Percentiles rank a stretch among this genome's conserved stretches.
phyloP scores from a whole-genome alignment of 495 filamentous ascomycete genomes.

The Bacidia rubella region DNA sequence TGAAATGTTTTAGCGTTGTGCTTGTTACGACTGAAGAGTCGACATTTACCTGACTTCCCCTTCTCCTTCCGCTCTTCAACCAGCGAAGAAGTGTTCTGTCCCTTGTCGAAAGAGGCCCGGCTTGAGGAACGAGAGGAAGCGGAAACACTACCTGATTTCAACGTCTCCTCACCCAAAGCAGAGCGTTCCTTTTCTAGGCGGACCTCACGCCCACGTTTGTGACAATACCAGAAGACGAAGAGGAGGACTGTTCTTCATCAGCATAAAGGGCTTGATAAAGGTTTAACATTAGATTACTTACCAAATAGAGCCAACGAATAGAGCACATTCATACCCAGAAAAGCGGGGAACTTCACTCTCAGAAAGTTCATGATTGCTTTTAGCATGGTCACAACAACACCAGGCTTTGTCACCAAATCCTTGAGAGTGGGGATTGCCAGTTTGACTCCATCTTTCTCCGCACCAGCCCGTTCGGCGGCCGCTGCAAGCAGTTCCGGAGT shows the following conservation, averaged over 20 bases:
- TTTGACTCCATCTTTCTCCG: slow-evolving; percentile 35
- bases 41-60: neutral
- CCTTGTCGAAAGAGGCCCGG: neutral
- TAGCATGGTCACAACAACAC: slow-evolving; percentile 67
- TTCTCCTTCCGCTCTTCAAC: neutral
- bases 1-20: no score
- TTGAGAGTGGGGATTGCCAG: slow-evolving; percentile 50
- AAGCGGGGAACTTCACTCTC: slow-evolving; percentile 69
- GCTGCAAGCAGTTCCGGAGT: slow-evolving; percentile 70
- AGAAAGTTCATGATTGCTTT: slow-evolving; percentile 76
- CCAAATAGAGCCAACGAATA: slow-evolving; percentile 74
- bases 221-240: slow-evolving; percentile 92
- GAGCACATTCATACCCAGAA: slow-evolving; percentile 71
- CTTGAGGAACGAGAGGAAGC: neutral
- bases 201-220: slow-evolving; percentile 79
- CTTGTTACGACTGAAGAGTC: no score
- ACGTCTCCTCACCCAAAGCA: slow-evolving; percentile 37
- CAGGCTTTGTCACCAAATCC: slow-evolving; percentile 73
- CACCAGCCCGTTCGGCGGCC: slow-evolving; percentile 46
- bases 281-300: slow-evolving; percentile 30
- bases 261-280: neutral
- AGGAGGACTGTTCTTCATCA: slow-evolving; percentile 48
- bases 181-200: slow-evolving; percentile 58
- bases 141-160: neutral
- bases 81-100: neutral